Conservation (phyloP, 1,139 yeast genomes). For the Pichia terricola region DNA sequence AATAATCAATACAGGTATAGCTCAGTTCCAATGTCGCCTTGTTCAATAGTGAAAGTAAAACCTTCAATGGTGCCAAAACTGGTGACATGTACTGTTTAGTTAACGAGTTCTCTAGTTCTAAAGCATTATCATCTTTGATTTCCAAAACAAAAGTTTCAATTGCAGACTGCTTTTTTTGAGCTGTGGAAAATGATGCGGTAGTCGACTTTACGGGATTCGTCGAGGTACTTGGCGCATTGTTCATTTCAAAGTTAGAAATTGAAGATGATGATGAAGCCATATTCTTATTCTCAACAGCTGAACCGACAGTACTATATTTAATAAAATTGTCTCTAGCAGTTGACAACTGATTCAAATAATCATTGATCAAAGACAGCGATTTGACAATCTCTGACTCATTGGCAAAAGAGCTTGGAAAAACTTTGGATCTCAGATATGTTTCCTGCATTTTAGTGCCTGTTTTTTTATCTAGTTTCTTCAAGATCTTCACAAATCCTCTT, state of each 20-base stretch:
- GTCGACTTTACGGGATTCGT: neutral
- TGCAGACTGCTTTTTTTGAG: neutral
- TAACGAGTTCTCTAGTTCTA: slow-evolving; percentile 33
- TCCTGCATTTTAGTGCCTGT: slow-evolving; percentile 61
- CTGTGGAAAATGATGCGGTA: neutral
- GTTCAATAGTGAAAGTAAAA: slow-evolving; percentile 47
- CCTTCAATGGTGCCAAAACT: slow-evolving; percentile 32
- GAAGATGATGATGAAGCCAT: slow-evolving; percentile 16
- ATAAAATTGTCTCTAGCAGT: slow-evolving; percentile 1
- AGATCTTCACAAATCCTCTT: slow-evolving; percentile 80
- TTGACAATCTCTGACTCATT: slow-evolving; percentile 51
- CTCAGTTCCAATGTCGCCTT: slow-evolving; percentile 51
- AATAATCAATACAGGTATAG: slow-evolving; percentile 43
- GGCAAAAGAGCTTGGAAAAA: slow-evolving; percentile 71
- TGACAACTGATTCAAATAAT: slow-evolving; percentile 37
- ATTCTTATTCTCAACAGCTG: neutral
- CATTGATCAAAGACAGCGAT: slow-evolving; percentile 47
- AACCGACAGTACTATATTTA: slow-evolving; percentile 2
- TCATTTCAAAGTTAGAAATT: slow-evolving; percentile 17
- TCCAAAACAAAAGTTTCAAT: slow-evolving; percentile 7
- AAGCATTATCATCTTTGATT: slow-evolving; percentile 38
- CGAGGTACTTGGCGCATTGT: neutral
- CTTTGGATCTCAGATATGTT: slow-evolving; percentile 57
- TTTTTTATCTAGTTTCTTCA: slow-evolving; percentile 87
- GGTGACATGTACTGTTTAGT: slow-evolving; percentile 31